A percentile compares a stretch with the other conserved stretches of the same genome.
These are phyloP conservation scores for Chalciporus chontae DNA, from an alignment of 768 basidiomycete species.

Conservation along the genomic window DNA sequence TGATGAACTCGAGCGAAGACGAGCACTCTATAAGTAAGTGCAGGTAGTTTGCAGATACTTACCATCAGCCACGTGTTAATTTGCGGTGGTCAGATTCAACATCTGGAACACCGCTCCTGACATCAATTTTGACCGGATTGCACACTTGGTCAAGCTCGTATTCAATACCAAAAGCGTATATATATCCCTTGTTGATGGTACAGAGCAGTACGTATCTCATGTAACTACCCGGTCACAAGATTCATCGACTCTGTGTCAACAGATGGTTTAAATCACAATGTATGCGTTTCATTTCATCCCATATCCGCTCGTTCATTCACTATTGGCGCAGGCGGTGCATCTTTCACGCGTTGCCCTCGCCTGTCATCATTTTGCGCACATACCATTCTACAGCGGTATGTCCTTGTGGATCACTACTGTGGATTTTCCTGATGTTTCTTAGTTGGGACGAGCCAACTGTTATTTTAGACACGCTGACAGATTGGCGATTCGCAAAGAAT, in stretches of 20 bases:
- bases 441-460: slow-evolving; percentile 88
- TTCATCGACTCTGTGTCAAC: slow-evolving; percentile 7
- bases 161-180: slow-evolving; percentile 86
- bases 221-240: slow-evolving; percentile 1
- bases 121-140: slow-evolving; percentile 90
- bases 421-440: slow-evolving; percentile 1
- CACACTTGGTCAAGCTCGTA: slow-evolving; percentile 88
- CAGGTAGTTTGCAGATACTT: neutral
- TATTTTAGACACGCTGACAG: slow-evolving; percentile 68
- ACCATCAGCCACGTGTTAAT: slow-evolving; percentile 1
- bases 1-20: slow-evolving; percentile 75
- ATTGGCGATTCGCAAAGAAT: slow-evolving; percentile 88
- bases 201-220: slow-evolving; percentile 63
- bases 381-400: slow-evolving; percentile 71
- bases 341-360: slow-evolving; percentile 43
- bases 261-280: slow-evolving; percentile 92
- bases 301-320: neutral
- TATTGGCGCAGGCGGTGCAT: slow-evolving; percentile 42
- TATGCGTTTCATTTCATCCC: slow-evolving; percentile 34
- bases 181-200: slow-evolving; percentile 80
- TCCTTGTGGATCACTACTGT: neutral
- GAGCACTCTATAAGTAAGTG: slow-evolving; percentile 79
- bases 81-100: slow-evolving; percentile 61
- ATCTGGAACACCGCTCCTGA: slow-evolving; percentile 86
- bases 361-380: slow-evolving; percentile 80